Base-by-base conservation (phyloP, 257 asterid genomes). In the Eucommia ulmoides region DNA sequence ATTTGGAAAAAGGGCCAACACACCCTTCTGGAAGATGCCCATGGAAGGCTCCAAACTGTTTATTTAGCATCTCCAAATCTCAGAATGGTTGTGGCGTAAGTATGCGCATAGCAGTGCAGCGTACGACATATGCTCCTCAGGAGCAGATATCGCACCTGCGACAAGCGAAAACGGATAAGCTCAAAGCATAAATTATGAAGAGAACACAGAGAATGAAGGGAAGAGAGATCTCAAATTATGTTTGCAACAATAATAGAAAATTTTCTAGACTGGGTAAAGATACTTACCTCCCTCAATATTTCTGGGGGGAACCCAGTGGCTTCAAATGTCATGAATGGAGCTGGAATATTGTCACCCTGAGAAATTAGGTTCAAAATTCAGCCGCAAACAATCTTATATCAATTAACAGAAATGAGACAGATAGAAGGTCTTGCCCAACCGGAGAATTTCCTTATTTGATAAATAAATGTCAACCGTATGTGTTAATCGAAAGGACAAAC, bases 141-240 rank as follows among this genome's bases (percentile, higher is more conserved):
- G 97, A 88, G 97, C 97, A 88, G 87, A 88, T 88, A 88, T 88
- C 97, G 97, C 97, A 88, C 93, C 96, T 84, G 96, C 97, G 94
- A 82, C 85, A 86, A 86, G 86, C 71, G 76, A 83, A 52, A 82
- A 76, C 67, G 68, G 55, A 86, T 78, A 75, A 91, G 92, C 83
- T 73, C 60, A 71, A 73, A 69, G 69, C 52, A 61, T 48, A 24
- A 60, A 70, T 76, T 49, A 57, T 44, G 49, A 42, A 54, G 46
- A 74, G 45, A 19, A 48, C 69, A 61, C 55, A 17, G 33, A 57
- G 51, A 60, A 59, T 23, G 53, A 58, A 53, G 44, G 49, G 38
- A 55, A 54, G 46, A 33, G 53, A 58, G n/a, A n/a, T n/a, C n/a
- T n/a, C n/a, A n/a, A n/a, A n/a, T n/a, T n/a, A n/a, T n/a, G n/a